Conservation (phyloP, 2,329 filamentous ascomycete species). For the Hirsutella rhossiliensis region DNA sequence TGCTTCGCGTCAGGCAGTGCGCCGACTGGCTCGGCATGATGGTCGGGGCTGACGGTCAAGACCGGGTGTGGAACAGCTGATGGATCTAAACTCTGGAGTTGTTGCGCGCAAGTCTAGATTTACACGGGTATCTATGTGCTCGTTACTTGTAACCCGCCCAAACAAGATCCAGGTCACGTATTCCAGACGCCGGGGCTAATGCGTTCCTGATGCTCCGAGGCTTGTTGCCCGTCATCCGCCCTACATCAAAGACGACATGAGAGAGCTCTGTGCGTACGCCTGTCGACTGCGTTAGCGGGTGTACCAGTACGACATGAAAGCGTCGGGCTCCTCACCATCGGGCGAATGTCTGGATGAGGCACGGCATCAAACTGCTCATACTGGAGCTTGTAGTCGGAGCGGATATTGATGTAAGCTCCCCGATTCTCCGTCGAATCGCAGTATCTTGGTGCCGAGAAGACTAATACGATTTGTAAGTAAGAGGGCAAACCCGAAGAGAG, state of each 20-base stretch:
- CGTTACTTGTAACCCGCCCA: slow-evolving; percentile 1
- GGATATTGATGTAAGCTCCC: slow-evolving; percentile 96
- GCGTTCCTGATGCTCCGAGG: slow-evolving; percentile 6
- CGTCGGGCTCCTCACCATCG: slow-evolving; percentile 51
- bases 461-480: slow-evolving; percentile 26
- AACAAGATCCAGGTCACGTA: slow-evolving; percentile 2
- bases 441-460: slow-evolving; percentile 95
- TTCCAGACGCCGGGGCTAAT: slow-evolving; percentile 6
- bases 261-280: slow-evolving; percentile 76
- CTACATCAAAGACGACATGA: slow-evolving; percentile 67
- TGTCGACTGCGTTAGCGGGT: slow-evolving; percentile 21
- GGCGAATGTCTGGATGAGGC: slow-evolving; percentile 87
- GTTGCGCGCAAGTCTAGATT: slow-evolving; percentile 7
- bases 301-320: neutral
- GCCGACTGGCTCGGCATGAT: slow-evolving; percentile 54
- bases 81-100: slow-evolving; percentile 1
- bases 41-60: slow-evolving; percentile 33
- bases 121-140: slow-evolving; percentile 9
- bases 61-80: slow-evolving; percentile 34
- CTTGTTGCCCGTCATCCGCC: neutral
- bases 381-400: slow-evolving; percentile 78
- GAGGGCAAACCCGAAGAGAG: neutral
- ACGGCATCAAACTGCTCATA: slow-evolving; percentile 95
- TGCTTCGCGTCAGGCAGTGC: slow-evolving; percentile 42
- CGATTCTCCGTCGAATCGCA: slow-evolving; percentile 98